Evolutionary conservation across 2,329 filamentous ascomycete genomes (phyloP).

Genomic region (Mycosphaerella sp.): DNA sequence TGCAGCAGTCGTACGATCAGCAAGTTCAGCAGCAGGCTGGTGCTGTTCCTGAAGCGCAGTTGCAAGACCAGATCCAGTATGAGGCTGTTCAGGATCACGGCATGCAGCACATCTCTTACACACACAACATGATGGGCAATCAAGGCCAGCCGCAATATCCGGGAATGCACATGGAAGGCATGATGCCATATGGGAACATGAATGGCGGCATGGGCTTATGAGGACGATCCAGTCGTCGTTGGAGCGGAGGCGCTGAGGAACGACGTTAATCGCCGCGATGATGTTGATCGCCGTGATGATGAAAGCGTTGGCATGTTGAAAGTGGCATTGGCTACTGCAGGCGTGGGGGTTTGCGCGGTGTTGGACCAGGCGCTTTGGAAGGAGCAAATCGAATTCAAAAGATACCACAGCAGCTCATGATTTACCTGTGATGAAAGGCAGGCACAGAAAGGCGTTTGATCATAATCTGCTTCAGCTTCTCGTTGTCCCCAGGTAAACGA

Average conservation of each 20-base stretch:
- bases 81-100: slow-evolving; percentile 25
- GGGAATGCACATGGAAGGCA: slow-evolving; percentile 23
- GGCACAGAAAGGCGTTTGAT: too few relatives aligned
- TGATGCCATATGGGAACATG: slow-evolving; percentile 28
- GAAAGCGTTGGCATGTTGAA: too few relatives aligned
- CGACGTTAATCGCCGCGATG: too few relatives aligned
- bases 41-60: slow-evolving; percentile 13
- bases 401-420: slow-evolving; percentile 17
- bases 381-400: slow-evolving; percentile 5
- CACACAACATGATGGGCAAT: slow-evolving; percentile 22
- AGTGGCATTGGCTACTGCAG: not conserved
- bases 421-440: not conserved
- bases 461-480: too few relatives aligned
- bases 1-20: slow-evolving; percentile 15
- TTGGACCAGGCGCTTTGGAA: not conserved
- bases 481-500: too few relatives aligned
- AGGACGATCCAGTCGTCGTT: too few relatives aligned
- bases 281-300: too few relatives aligned
- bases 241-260: too few relatives aligned
- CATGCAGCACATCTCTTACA: slow-evolving; percentile 19
- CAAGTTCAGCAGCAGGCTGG: slow-evolving; percentile 15
- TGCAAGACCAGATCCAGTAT: slow-evolving; percentile 28
- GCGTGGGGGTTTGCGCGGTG: not conserved
- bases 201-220: slow-evolving; percentile 26
- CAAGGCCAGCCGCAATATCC: slow-evolving; percentile 23